A percentile compares a stretch with the other conserved stretches of the same genome.
These are phyloP conservation scores for Parachaetomium inaequale DNA, from an alignment of 495 filamentous ascomycete species.

Conservation along the genomic window DNA sequence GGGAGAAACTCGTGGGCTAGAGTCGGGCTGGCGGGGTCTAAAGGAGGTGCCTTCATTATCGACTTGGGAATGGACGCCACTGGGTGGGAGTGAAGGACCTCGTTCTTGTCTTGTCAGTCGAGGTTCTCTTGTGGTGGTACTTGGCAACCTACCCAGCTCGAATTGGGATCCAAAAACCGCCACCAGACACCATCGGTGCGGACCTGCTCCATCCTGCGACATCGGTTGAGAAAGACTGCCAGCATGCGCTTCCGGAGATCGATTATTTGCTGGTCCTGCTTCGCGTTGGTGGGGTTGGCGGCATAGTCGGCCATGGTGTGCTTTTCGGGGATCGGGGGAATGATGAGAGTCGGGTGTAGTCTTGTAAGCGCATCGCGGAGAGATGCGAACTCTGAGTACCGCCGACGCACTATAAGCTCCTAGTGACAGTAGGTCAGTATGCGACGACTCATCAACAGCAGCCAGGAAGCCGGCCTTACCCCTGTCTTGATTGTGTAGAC, in stretches of 20 bases:
- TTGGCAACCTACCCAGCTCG: conserved; percentile 80
- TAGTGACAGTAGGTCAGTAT: conserved; percentile 39
- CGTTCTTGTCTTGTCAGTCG: conserved; percentile 62
- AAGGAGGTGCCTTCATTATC: conserved; percentile 85
- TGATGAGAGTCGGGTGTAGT: conserved; percentile 88
- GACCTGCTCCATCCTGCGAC: conserved; percentile 87
- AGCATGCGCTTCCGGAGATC: conserved; percentile 95
- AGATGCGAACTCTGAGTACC: conserved; percentile 97
- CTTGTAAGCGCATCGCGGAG: conserved; percentile 81
- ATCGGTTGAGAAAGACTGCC: conserved; percentile 89
- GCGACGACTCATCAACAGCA: neutral
- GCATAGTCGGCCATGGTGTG: conserved; percentile 98
- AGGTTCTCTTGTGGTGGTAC: neutral
- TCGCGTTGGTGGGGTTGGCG: conserved; percentile 93
- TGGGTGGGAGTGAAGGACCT: conserved; percentile 86
- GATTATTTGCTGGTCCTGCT: conserved; percentile 94
- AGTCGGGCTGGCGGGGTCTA: conserved; percentile 86
- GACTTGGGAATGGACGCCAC: conserved; percentile 90
- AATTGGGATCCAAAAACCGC: conserved; percentile 95
- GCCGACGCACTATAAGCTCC: conserved; percentile 90
- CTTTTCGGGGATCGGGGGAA: conserved; percentile 97
- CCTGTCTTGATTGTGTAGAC: conserved; percentile 96
- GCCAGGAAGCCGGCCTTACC: conserved; percentile 49
- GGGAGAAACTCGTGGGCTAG: conserved; percentile 87
- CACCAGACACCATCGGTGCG: conserved; percentile 94